Percentiles rank a stretch among this genome's conserved stretches.
These are phyloP conservation scores for Eucalyptus camaldulensis DNA, from an alignment of 345 rosid genomes.

Conservation along the genomic window DNA sequence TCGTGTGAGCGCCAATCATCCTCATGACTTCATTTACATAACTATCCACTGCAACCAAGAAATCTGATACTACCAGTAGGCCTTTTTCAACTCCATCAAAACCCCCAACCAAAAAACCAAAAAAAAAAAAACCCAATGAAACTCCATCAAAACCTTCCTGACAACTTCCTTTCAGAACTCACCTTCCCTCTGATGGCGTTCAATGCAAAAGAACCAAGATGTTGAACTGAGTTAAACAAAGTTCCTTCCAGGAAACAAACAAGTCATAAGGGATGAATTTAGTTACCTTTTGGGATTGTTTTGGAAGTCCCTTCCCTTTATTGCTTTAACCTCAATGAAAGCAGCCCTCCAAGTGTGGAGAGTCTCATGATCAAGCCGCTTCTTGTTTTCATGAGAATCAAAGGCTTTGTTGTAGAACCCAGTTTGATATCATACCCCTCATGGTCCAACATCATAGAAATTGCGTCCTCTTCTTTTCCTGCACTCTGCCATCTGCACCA, in stretches of 20 bases:
- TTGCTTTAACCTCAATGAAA: not conserved
- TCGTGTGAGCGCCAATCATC: not conserved
- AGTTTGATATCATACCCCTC: not conserved
- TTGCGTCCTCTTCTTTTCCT: not conserved
- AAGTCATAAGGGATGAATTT: no score
- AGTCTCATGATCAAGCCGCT: not conserved
- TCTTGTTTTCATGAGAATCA: not conserved
- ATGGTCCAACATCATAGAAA: not conserved
- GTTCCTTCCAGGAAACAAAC: no score
- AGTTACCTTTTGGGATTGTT: not conserved
- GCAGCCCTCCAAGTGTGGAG: not conserved
- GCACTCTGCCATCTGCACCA: not conserved
- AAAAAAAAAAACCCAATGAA: no score
- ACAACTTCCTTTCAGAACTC: not conserved
- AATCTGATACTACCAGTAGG: not conserved
- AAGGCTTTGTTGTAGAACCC: not conserved
- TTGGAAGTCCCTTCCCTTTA: not conserved
- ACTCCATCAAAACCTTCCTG: no score
- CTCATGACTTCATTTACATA: not conserved
- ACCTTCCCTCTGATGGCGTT: not conserved
- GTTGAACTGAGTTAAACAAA: not conserved
- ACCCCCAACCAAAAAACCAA: not conserved
- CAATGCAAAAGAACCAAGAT: not conserved
- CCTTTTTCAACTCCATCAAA: not conserved
- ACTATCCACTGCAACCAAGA: not conserved